phyloP scores from a whole-genome alignment of 2,329 filamentous ascomycete species.

The Metarhizium brunneum region DNA sequence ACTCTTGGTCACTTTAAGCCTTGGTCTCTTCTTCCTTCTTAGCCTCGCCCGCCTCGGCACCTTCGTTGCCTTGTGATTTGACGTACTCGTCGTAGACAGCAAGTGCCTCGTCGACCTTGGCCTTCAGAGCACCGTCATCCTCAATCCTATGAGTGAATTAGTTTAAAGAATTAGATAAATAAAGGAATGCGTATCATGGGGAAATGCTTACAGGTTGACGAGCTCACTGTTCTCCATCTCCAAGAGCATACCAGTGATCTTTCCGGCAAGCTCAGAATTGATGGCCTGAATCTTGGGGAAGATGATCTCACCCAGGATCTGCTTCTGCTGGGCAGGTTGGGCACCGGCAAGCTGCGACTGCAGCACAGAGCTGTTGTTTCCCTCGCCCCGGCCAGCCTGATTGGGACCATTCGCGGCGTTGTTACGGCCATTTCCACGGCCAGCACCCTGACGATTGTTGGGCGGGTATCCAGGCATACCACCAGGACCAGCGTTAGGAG shows the following conservation, averaged over 20 bases:
- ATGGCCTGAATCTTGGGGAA: constrained; percentile 97
- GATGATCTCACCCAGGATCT: constrained; percentile 93
- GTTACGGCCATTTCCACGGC: constrained; percentile 34
- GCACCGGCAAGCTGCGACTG: constrained; percentile 49
- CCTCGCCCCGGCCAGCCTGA: constrained; percentile 38
- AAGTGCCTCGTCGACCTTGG: constrained; percentile 96
- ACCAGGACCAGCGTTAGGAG: constrained; percentile 46
- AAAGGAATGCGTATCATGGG: constrained; percentile 9
- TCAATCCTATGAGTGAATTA: constrained; percentile 55
- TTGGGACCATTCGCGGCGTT: constrained; percentile 34
- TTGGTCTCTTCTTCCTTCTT: constrained; percentile 42
- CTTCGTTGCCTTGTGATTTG: constrained; percentile 59
- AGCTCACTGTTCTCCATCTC: constrained; percentile 98
- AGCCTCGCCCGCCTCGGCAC: constrained; percentile 26
- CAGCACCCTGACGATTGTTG: constrained; percentile 42
- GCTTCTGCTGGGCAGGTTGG: constrained; percentile 79
- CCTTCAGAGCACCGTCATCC: constrained; percentile 78
- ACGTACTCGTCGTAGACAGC: constrained; percentile 98
- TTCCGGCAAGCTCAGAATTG: constrained; percentile 92
- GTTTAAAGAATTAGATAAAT: constrained; percentile 7
- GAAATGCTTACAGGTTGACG: constrained; percentile 72
- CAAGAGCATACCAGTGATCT: constrained; percentile 99
- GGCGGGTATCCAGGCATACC: constrained; percentile 49
- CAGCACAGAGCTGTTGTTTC: constrained; percentile 29
- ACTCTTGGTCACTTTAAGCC: constrained; percentile 20